Base-by-base conservation (phyloP, 768 basidiomycete species). In the Amanita muscaria region DNA sequence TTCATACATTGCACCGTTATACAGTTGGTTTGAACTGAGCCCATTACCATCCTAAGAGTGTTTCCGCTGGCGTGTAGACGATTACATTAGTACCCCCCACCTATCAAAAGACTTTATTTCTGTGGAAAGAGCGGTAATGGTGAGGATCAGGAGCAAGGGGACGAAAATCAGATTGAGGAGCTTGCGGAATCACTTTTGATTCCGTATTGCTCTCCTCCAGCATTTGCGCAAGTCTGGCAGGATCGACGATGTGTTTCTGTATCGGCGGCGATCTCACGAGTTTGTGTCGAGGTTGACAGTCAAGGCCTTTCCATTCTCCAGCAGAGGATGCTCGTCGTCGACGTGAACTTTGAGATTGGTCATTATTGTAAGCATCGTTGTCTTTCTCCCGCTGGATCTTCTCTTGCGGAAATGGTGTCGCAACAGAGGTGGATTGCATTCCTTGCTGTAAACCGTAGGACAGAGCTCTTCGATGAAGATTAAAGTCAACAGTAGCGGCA, bases 291-390 rank as follows among this genome's bases (percentile, higher is more conserved):
- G 32, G 32, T 32, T 44, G 32, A 22, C 36, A 46, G 27, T 49
- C 33, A 11, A 50, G 52, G 23, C 44, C 44, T 10, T 46, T 51
- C 33, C 55, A 52, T 53, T 74, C 73, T 19, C 68, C 71, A 8
- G 65, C 73, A 40, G 72, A 73, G 3, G 73, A 74, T 15, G 73
- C 68, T 46, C 73, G 62, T 35, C 69, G 62, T 47, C 68, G 63
- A 31, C 63, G 65, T 24, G 38, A 40, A 35, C 9, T n/a, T 11
- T 15, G 31, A n/a, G 15, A 24, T 12, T 9, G 23, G 22, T 32
- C 38, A 40, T 22, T 30, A 6, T 38, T 48, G 24, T 48, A 27
- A 12, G 51, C 52, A 27, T 44, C 15, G 9, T 15, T 25, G 23
- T 33, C 15, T 46, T 54, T 43, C 48, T 53, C 47, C 34, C 29